These are phyloP conservation scores for Lipomyces yamadae DNA, from an alignment of 805 yeast species.

Conservation along the genomic window DNA sequence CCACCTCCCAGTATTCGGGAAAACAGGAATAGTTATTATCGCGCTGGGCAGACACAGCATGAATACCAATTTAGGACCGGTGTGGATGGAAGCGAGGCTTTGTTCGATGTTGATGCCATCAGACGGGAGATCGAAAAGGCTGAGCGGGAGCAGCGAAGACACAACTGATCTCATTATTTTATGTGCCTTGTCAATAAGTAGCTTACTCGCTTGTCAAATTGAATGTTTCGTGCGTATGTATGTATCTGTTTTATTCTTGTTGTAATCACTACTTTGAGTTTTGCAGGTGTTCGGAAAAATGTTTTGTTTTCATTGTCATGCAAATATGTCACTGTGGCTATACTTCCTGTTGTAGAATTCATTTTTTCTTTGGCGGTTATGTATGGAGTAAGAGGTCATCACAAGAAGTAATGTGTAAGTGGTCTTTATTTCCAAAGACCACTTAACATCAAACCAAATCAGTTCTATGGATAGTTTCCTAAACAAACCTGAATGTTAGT, in stretches of 20 bases:
- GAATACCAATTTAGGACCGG: slow-evolving; percentile 35
- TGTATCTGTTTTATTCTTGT: neutral
- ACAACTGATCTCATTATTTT: slow-evolving; percentile 16
- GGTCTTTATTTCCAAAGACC: neutral
- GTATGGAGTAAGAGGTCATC: neutral
- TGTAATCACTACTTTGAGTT: neutral
- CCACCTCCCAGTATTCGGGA: slow-evolving; percentile 13
- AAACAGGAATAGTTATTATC: slow-evolving; percentile 20
- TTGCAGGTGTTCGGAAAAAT: neutral
- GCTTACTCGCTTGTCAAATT: neutral
- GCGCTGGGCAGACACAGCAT: slow-evolving; percentile 22
- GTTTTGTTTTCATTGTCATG: neutral
- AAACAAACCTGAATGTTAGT: neutral
- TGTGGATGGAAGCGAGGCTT: slow-evolving; percentile 48
- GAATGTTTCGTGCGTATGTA: too few relatives aligned
- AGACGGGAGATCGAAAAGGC: slow-evolving; percentile 46
- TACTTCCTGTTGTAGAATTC: neutral
- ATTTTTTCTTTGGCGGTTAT: neutral
- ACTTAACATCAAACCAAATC: slow-evolving; percentile 4
- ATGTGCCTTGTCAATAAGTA: neutral
- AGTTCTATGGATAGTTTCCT: neutral
- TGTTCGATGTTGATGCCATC: slow-evolving; percentile 51
- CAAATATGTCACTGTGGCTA: neutral
- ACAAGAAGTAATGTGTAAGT: neutral
- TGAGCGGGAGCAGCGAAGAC: slow-evolving; percentile 33